Percentiles rank a stretch among this genome's conserved stretches.
Conservation (phyloP, 352 stramenopile genomes). For the Aphanomyces invadans region DNA sequence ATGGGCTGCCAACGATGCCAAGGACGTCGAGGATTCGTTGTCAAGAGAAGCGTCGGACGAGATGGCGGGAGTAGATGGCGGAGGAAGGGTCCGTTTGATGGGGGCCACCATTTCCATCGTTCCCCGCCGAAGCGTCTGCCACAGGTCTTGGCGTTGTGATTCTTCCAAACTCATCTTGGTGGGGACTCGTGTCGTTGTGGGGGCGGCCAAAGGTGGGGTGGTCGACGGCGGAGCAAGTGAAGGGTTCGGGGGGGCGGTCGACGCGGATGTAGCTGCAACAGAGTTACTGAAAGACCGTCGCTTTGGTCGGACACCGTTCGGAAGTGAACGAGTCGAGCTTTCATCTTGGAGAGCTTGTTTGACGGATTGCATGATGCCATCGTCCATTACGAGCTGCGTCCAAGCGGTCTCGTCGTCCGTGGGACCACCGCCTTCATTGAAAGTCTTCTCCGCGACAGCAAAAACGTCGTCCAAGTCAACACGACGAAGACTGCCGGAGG, state of each 20-base stretch:
- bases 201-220: too few relatives aligned
- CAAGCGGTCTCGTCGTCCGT: constrained; percentile 1
- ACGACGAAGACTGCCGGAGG: background rate
- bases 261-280: background rate
- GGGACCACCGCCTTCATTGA: background rate
- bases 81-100: constrained; percentile 12
- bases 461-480: too few relatives aligned
- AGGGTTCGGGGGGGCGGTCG: too few relatives aligned
- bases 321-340: background rate
- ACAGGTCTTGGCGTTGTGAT: constrained; percentile 14
- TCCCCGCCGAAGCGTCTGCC: constrained; percentile 8
- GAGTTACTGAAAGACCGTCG: background rate
- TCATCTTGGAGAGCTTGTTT: background rate
- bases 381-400: background rate
- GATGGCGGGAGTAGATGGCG: background rate
- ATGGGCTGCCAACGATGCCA: background rate
- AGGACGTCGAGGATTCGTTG: constrained; percentile 2
- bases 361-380: background rate
- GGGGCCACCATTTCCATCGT: constrained; percentile 10
- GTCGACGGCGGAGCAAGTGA: too few relatives aligned
- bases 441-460: too few relatives aligned
- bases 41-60: too few relatives aligned
- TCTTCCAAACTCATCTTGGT: constrained; percentile 15
- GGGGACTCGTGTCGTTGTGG: too few relatives aligned
- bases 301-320: background rate